Base-by-base conservation (phyloP, 257 asterid species). In the Nicotiana tomentosiformis region DNA sequence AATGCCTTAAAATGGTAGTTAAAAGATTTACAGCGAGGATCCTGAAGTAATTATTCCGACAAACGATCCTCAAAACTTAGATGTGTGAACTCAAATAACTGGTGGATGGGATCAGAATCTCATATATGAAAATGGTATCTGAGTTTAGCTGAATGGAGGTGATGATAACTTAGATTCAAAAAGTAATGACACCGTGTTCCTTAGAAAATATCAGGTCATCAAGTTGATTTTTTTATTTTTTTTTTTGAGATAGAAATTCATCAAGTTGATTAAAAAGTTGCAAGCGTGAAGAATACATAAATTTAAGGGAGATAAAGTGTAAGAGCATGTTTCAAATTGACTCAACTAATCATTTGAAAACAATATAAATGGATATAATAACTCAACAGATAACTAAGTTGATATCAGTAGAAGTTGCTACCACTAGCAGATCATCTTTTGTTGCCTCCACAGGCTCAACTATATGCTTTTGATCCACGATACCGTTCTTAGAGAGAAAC, bases 371-470 rank as follows among this genome's bases (percentile, higher is more conserved):
- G 80, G 39, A 74, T 49, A 14, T 49, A 7, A 74, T 49, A 49
- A 49, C 26, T 49, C 64, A 51, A 49, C 29, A 74, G 35, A 74
- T 51, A 23, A 51, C 80, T 23, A 74, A 49, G 43, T 26, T 49
- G 26, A 29, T 74, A 4, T 49, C 69, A 84, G 64, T 72, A 70
- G 74, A 32, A 83, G 78, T 23, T 15, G 32, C 78, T 92, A 96
- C 99, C 98, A 93, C 98, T 81, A 92, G 93, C 79, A 96, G 98
- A 85, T 96, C 99, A 79, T 94, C 97, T 82, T 86, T 83, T n/a
- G 90, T 88, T 64, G 98, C 95, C 90, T 94, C 99, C 85, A 87
- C 72, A 53, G 99, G 99, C 89, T 96, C 98, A 87, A 94, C 93
- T 78, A 96, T 80, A 82, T 43, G 80, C 23, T 87, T 90, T 87